phyloP scores from a whole-genome alignment of 371 early-diverging fungal species.

The Mortierella sp. region DNA sequence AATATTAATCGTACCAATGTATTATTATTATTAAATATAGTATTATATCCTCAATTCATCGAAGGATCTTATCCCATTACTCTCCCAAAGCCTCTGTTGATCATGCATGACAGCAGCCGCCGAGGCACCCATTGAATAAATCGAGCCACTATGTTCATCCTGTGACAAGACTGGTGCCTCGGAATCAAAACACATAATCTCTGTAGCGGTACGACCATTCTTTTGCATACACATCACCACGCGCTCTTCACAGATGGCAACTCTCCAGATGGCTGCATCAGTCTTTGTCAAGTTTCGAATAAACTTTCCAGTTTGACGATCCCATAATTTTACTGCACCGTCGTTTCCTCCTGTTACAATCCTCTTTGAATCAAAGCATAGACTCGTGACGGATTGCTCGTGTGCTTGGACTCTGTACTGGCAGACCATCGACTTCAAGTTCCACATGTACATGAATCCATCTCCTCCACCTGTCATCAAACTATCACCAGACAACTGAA shows the following conservation, averaged over 20 bases:
- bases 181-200: conserved; percentile 59
- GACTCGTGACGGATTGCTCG: conserved; percentile 86
- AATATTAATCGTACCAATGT: no score
- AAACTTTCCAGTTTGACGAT: conserved; percentile 79
- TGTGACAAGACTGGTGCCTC: conserved; percentile 30
- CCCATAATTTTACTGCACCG: conserved; percentile 90
- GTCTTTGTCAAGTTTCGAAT: conserved; percentile 75
- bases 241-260: conserved; percentile 73
- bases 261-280: conserved; percentile 73
- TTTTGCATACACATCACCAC: conserved; percentile 73
- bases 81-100: conserved; percentile 6
- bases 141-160: background rate
- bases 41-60: conserved; percentile 3
- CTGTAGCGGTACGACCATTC: conserved; percentile 55
- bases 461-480: conserved; percentile 92
- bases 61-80: background rate
- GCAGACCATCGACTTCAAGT: conserved; percentile 75
- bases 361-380: conserved; percentile 86
- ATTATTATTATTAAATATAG: background rate
- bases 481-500: conserved; percentile 70
- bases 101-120: conserved; percentile 5
- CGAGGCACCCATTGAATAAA: background rate
- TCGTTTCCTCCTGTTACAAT: conserved; percentile 90
- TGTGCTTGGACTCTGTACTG: conserved; percentile 83
- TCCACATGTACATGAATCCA: conserved; percentile 91